Evolutionary conservation across 2,329 filamentous ascomycete genomes (phyloP).

Genomic region (Cladobotryum mycophilum): DNA sequence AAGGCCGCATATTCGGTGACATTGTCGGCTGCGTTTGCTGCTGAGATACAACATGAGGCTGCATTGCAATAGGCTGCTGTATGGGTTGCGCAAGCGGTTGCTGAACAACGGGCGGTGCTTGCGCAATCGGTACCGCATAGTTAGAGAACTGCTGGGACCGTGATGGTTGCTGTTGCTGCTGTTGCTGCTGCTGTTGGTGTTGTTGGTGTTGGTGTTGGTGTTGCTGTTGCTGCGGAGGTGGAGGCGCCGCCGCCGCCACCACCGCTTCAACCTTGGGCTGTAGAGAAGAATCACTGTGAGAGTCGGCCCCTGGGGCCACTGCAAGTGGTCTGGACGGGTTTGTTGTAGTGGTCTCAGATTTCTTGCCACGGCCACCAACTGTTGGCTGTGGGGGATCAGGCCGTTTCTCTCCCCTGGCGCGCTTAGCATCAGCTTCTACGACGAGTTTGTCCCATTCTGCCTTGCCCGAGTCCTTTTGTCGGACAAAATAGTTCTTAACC

Average conservation of each 20-base stretch:
- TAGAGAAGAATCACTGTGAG: slow-evolving; percentile 38
- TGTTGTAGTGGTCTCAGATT: slow-evolving; percentile 38
- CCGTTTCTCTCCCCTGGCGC: slow-evolving; percentile 49
- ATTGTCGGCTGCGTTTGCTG: slow-evolving; percentile 38
- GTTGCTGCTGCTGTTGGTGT: not conserved
- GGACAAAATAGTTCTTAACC: slow-evolving; percentile 64
- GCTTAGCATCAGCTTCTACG: slow-evolving; percentile 53
- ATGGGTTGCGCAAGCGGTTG: slow-evolving; percentile 20
- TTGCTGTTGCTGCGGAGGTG: not conserved
- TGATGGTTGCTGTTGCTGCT: slow-evolving; percentile 18
- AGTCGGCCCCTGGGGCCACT: slow-evolving; percentile 39
- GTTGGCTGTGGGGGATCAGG: slow-evolving; percentile 55
- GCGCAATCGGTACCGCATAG: slow-evolving; percentile 43
- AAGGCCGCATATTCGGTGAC: slow-evolving; percentile 39
- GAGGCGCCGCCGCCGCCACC: slow-evolving; percentile 7
- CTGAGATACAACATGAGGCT: slow-evolving; percentile 32
- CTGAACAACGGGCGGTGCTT: slow-evolving; percentile 28
- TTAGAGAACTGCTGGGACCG: slow-evolving; percentile 34
- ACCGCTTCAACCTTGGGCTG: slow-evolving; percentile 40
- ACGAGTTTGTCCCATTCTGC: slow-evolving; percentile 55
- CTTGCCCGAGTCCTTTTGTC: slow-evolving; percentile 55
- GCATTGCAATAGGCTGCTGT: slow-evolving; percentile 25
- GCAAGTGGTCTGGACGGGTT: slow-evolving; percentile 36
- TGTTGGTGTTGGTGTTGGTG: not conserved
- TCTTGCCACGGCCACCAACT: slow-evolving; percentile 41